Conservation (phyloP, 139 green algal genomes). For the Nannochloris sp. region DNA sequence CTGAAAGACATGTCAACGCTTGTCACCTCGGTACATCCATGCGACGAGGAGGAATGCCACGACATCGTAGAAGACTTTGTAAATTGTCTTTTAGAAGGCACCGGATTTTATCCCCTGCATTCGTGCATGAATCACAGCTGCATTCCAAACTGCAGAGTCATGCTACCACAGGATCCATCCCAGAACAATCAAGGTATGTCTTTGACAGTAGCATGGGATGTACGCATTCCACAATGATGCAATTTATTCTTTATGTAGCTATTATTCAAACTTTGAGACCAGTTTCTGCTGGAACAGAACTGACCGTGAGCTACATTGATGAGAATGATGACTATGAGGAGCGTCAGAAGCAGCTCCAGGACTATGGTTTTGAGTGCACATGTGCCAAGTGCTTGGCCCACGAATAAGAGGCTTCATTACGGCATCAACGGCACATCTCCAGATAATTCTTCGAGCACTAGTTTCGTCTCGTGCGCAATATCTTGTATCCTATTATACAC, state of each 20-base stretch:
- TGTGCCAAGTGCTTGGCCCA: slow-evolving; percentile 3
- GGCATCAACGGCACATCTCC: background rate
- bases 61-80: slow-evolving; percentile 61
- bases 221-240: too few species aligned
- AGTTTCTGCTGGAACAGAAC: slow-evolving; percentile 44
- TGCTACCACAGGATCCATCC: slow-evolving; percentile 41
- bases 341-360: background rate
- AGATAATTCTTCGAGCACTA: slow-evolving; percentile 27
- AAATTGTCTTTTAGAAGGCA: slow-evolving; percentile 59
- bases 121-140: slow-evolving; percentile 87
- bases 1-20: slow-evolving; percentile 20
- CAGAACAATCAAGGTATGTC: slow-evolving; percentile 13
- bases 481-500: slow-evolving; percentile 30
- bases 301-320: slow-evolving; percentile 43
- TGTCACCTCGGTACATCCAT: slow-evolving; percentile 9
- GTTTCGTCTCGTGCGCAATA: slow-evolving; percentile 31
- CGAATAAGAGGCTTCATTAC: background rate
- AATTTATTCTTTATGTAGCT: too few species aligned
- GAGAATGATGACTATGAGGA: background rate
- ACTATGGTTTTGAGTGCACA: slow-evolving; percentile 13
- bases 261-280: background rate
- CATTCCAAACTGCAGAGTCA: slow-evolving; percentile 47
- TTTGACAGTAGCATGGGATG: too few species aligned
- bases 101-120: slow-evolving; percentile 77
- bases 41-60: slow-evolving; percentile 25